Evolutionary conservation across 2,329 filamentous ascomycete species (phyloP).

Genomic region (Ascochyta lentis): DNA sequence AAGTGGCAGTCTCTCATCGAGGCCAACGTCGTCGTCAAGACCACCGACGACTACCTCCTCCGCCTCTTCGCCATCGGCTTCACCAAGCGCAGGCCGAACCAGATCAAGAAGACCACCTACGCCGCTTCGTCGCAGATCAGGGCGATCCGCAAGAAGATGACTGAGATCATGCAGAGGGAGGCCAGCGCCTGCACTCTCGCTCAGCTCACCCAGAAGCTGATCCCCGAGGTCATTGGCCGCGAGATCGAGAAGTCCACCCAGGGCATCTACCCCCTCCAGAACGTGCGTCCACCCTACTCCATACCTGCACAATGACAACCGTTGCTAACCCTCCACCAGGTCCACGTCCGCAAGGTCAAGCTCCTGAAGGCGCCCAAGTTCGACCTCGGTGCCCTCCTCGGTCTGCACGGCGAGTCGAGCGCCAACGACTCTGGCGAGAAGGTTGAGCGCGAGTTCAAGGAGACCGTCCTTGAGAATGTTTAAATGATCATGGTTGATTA

Average conservation of each 20-base stretch:
- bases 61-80: conserved; percentile 99
- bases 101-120: conserved; percentile 99
- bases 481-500: conserved; percentile 63
- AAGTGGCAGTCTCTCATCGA: conserved; percentile 99
- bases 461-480: conserved; percentile 91
- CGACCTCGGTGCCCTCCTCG: conserved; percentile 94
- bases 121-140: conserved; percentile 96
- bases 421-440: conserved; percentile 97
- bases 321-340: conserved; percentile 60
- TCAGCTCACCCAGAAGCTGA: conserved; percentile 98
- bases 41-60: conserved; percentile 99
- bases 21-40: conserved; percentile 99
- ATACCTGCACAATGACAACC: background rate
- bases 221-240: conserved; percentile 98
- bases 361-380: conserved; percentile 99
- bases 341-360: conserved; percentile 99
- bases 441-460: conserved; percentile 98
- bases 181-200: conserved; percentile 91
- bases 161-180: conserved; percentile 97
- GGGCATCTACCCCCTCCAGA: conserved; percentile 99
- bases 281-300: conserved; percentile 65
- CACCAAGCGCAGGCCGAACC: conserved; percentile 98
- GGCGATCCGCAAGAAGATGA: conserved; percentile 99
- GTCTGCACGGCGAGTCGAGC: conserved; percentile 95
- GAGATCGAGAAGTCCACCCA: conserved; percentile 99